These are phyloP conservation scores for Vitis vinifera DNA, from an alignment of 164 flowering plant genomes.

Conservation along the genomic window DNA sequence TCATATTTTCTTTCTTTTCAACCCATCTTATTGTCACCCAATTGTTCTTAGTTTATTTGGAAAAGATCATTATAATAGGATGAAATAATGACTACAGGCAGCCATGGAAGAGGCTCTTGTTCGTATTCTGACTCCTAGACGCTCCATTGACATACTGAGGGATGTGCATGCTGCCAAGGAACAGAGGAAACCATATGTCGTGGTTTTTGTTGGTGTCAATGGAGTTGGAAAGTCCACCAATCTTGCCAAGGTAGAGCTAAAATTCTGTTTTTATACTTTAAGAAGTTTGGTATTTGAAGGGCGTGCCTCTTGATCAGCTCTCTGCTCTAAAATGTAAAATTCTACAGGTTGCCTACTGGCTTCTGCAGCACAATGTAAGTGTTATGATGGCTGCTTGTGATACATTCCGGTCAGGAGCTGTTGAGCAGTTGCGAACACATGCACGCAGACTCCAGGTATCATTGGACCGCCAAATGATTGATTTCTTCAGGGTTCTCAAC, in stretches of 20 bases:
- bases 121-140: slow-evolving; percentile 91
- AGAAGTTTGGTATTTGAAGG: not conserved
- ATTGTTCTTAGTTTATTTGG: not conserved
- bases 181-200: slow-evolving; percentile 89
- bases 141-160: slow-evolving; percentile 92
- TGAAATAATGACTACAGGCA: slow-evolving; percentile 43
- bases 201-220: slow-evolving; percentile 97
- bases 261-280: not conserved
- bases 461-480: not conserved
- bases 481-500: not conserved
- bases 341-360: slow-evolving; percentile 97
- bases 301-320: not conserved
- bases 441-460: slow-evolving; percentile 95
- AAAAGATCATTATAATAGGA: not conserved
- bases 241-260: slow-evolving; percentile 74
- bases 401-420: slow-evolving; percentile 97
- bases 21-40: not conserved
- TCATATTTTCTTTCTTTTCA: not conserved
- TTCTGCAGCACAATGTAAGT: slow-evolving; percentile 80
- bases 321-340: not conserved
- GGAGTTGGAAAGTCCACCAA: slow-evolving; percentile 99
- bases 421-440: slow-evolving; percentile 96
- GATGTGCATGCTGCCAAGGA: slow-evolving; percentile 96
- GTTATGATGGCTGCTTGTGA: slow-evolving; percentile 99
- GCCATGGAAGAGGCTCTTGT: slow-evolving; percentile 99